Conservation (phyloP, 2,329 filamentous ascomycete species). For the Apiospora marii region DNA sequence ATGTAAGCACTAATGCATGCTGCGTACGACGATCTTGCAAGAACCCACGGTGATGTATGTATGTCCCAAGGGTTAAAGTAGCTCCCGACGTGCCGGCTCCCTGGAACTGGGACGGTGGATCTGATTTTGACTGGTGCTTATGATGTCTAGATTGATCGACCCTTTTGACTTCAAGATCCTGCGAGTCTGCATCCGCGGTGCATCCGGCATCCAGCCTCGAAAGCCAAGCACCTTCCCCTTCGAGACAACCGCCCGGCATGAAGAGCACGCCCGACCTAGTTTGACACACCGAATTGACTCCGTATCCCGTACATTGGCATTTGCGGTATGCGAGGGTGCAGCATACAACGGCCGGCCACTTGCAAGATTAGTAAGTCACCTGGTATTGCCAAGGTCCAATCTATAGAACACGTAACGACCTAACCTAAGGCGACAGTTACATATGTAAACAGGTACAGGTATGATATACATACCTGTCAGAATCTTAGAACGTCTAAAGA, state of each 20-base stretch:
- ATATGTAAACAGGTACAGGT: neutral
- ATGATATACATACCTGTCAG: too few relatives aligned
- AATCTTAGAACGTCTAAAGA: too few relatives aligned
- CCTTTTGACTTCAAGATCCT: neutral
- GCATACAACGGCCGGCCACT: neutral
- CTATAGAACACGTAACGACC: neutral
- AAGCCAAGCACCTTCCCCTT: neutral
- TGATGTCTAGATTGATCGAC: neutral
- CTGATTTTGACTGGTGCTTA: conserved; percentile 9
- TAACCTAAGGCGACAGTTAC: neutral
- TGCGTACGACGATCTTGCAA: neutral
- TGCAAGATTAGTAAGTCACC: neutral
- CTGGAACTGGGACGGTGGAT: conserved; percentile 2
- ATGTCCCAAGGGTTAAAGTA: neutral
- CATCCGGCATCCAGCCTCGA: neutral
- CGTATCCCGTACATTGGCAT: neutral
- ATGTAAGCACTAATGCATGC: conserved; percentile 20
- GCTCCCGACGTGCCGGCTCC: conserved; percentile 9
- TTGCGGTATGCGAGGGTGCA: neutral
- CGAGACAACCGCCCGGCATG: neutral
- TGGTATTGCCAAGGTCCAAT: neutral
- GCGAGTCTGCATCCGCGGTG: neutral
- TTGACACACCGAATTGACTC: neutral
- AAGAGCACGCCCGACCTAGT: neutral
- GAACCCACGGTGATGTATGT: conserved; percentile 1